These are phyloP conservation scores for Ceratocystis colombiana DNA, from an alignment of 2,329 filamentous ascomycete species.

Conservation along the genomic window DNA sequence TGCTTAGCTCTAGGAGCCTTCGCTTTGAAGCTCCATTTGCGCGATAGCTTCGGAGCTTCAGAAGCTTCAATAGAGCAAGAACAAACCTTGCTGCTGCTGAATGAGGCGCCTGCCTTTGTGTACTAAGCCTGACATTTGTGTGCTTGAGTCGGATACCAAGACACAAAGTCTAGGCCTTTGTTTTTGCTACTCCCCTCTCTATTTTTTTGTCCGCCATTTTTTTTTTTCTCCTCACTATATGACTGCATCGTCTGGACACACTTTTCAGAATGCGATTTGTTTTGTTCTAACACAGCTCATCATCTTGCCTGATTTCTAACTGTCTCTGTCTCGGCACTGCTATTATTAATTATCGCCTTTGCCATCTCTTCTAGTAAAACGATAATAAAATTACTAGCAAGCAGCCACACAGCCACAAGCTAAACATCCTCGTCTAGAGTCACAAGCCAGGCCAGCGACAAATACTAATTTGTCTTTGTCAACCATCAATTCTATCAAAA, in stretches of 20 bases:
- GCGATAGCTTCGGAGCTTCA: conserved; percentile 15
- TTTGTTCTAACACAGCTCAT: neutral
- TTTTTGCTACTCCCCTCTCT: neutral
- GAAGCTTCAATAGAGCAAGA: conserved; percentile 11
- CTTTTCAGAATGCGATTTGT: conserved; percentile 12
- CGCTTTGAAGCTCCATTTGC: neutral
- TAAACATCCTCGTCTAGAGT: neutral
- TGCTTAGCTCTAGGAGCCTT: neutral
- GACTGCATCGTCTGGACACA: neutral
- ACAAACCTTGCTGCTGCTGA: neutral
- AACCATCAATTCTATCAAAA: neutral
- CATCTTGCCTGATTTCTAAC: neutral
- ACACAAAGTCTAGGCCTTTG: neutral
- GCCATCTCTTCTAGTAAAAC: neutral
- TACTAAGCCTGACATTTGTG: neutral
- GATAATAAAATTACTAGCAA: neutral
- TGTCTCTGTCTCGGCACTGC: neutral
- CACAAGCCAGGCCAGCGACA: neutral
- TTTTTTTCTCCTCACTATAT: neutral
- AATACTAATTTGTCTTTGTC: neutral
- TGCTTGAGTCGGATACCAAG: neutral
- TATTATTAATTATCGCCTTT: neutral
- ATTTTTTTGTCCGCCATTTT: neutral
- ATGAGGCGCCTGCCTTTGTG: neutral
- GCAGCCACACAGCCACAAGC: neutral